phyloP scores from a whole-genome alignment of 2,329 filamentous ascomycete species.

The Chalaropsis ovoidea region DNA sequence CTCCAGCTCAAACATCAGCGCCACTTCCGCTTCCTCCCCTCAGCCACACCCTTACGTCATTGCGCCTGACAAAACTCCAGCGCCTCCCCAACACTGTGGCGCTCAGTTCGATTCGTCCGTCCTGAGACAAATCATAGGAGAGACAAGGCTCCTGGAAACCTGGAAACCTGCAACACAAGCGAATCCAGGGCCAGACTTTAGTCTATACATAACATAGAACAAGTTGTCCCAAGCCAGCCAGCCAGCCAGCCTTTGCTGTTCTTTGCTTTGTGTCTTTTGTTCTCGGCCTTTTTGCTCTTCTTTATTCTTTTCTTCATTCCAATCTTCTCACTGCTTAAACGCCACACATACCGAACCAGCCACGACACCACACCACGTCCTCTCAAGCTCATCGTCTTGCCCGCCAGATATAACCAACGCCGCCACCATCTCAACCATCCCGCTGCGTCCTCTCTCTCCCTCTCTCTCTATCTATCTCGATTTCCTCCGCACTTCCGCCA shows the following conservation, averaged over 20 bases:
- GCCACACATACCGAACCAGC: no score
- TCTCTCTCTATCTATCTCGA: neutral
- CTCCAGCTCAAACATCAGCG: neutral
- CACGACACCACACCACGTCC: no score
- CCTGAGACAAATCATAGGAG: slow-evolving; percentile 18
- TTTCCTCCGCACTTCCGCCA: neutral
- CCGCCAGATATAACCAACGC: no score
- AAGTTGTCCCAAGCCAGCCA: neutral
- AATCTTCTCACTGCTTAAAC: no score
- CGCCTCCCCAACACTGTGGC: neutral
- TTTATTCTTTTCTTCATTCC: neutral
- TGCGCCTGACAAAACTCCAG: neutral
- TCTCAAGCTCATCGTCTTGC: no score
- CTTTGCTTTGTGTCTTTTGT: neutral
- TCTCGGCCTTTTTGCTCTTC: neutral
- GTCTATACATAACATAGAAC: slow-evolving; percentile 3
- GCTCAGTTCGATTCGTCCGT: neutral
- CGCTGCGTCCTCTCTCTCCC: neutral
- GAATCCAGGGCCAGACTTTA: neutral
- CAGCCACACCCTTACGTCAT: slow-evolving; percentile 8
- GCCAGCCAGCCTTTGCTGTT: neutral
- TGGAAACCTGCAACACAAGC: slow-evolving; percentile 12
- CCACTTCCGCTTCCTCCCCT: neutral
- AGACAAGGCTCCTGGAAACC: slow-evolving; percentile 4
- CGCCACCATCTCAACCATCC: neutral